Evolutionary conservation across 495 filamentous ascomycete genomes (phyloP).

Genomic region (Evernia prunastri): DNA sequence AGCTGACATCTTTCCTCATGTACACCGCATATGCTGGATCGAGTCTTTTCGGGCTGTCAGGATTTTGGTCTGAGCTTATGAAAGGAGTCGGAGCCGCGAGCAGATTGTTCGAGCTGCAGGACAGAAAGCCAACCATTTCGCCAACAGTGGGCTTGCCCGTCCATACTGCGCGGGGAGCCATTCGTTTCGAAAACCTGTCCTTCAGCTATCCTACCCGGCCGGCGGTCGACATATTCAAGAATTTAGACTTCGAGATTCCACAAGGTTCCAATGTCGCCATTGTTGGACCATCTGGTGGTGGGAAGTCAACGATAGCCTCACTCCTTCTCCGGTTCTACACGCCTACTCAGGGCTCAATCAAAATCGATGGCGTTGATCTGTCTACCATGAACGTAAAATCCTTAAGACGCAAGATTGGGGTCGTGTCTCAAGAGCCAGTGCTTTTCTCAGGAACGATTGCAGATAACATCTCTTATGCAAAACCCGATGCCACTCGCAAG

Average conservation of each 20-base stretch:
- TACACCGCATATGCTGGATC: constrained; percentile 90
- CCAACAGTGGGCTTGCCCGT: constrained; percentile 75
- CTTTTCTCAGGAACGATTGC: constrained; percentile 93
- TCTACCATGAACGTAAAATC: constrained; percentile 85
- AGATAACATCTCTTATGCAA: constrained; percentile 93
- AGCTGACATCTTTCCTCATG: constrained; percentile 96
- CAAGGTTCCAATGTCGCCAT: constrained; percentile 93
- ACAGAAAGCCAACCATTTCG: constrained; percentile 79
- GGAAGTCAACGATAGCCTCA: constrained; percentile 89
- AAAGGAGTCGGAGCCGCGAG: constrained; percentile 95
- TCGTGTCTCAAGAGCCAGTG: constrained; percentile 92
- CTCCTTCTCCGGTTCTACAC: constrained; percentile 87
- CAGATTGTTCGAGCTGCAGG: constrained; percentile 91
- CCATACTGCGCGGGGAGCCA: constrained; percentile 73
- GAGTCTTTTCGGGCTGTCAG: constrained; percentile 85
- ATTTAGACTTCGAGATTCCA: constrained; percentile 82
- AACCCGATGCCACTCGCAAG: constrained; percentile 64
- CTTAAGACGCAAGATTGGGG: constrained; percentile 86
- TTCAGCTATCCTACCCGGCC: constrained; percentile 91
- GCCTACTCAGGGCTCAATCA: constrained; percentile 68
- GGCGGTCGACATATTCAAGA: constrained; percentile 83
- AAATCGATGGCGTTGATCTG: constrained; percentile 80
- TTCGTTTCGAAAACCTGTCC: constrained; percentile 73
- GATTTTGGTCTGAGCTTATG: constrained; percentile 98
- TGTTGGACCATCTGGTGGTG: constrained; percentile 89